Evolutionary conservation across 148 eudicot species (phyloP).

Genomic region (Dianthus caryophyllus): DNA sequence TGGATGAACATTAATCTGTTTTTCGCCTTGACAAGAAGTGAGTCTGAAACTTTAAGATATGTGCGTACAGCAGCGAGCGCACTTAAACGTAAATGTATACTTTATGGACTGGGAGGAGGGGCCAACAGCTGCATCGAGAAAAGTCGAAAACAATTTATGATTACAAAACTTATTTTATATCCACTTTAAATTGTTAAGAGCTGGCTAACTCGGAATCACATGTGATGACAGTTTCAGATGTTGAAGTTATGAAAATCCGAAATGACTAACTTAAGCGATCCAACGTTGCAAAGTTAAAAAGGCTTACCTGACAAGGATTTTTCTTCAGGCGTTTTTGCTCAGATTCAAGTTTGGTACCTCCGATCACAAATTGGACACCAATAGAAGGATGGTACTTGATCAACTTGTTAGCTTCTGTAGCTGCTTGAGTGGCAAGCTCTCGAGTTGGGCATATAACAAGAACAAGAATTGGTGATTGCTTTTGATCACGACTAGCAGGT

Average conservation of each 20-base stretch:
- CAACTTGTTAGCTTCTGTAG: constrained; percentile 75
- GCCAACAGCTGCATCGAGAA: not conserved
- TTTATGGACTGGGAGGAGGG: not conserved
- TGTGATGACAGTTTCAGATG: not conserved
- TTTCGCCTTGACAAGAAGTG: not conserved
- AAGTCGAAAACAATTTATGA: not conserved
- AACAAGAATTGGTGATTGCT: constrained; percentile 75
- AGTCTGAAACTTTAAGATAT: not conserved
- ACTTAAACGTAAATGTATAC: not conserved
- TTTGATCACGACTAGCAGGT: constrained; percentile 55
- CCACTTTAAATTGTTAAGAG: not conserved
- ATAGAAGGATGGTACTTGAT: constrained; percentile 86
- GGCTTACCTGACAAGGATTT: constrained; percentile 82
- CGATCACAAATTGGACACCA: constrained; percentile 96
- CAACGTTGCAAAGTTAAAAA: no score
- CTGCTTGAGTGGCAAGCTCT: constrained; percentile 96
- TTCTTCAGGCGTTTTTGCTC: constrained; percentile 89
- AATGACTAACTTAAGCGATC: no score
- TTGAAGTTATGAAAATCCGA: no score
- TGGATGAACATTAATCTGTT: not conserved
- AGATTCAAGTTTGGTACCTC: constrained; percentile 77
- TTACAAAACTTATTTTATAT: not conserved
- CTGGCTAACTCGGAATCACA: not conserved
- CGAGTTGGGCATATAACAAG: constrained; percentile 95
- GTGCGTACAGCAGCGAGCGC: not conserved